Evolutionary conservation across 257 asterid species (phyloP).

Genomic region (Solanum appendiculatum): DNA sequence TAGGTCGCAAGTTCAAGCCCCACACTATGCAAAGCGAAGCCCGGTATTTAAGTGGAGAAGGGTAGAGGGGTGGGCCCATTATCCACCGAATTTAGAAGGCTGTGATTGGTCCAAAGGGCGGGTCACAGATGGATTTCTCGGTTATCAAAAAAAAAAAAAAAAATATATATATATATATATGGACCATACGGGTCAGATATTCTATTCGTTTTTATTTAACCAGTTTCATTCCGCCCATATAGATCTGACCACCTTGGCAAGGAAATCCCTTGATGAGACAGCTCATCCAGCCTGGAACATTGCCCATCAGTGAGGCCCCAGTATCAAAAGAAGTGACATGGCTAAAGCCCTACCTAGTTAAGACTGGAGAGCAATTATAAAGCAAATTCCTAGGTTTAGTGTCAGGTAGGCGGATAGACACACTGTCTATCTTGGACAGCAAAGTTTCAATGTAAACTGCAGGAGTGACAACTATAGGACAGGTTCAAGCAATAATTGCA

Average conservation of each 20-base stretch:
- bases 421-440: background rate
- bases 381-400: background rate
- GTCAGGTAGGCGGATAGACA: background rate
- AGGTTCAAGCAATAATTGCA: background rate
- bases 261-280: background rate
- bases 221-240: background rate
- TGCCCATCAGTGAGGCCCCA: background rate
- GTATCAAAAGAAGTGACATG: background rate
- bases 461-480: background rate
- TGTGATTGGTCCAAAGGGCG: no score
- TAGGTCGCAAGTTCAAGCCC: no score
- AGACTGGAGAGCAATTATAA: background rate
- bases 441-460: background rate
- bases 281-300: background rate
- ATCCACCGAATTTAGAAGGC: no score
- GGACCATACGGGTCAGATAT: background rate
- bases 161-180: no score
- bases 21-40: no score
- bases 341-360: background rate
- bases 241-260: background rate
- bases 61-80: no score
- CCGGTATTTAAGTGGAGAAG: no score
- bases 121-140: no score
- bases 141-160: no score
- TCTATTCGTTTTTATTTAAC: background rate